Conservation (phyloP, 805 yeast genomes). For the Torulaspora indica region DNA sequence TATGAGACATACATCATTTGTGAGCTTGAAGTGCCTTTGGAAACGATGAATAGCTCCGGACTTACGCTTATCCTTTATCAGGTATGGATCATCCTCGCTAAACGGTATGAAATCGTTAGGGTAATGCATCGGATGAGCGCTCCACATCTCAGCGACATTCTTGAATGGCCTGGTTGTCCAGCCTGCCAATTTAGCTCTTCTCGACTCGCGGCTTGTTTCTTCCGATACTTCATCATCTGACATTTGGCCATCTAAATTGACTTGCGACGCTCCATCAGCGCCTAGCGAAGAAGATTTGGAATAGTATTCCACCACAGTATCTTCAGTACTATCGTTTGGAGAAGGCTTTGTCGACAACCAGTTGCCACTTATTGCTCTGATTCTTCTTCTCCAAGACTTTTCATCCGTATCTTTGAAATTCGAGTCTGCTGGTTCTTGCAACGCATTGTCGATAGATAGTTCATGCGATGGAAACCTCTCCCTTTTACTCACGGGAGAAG, state of each 20-base stretch:
- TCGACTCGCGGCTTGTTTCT: slow-evolving; percentile 1
- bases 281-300: background rate
- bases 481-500: background rate
- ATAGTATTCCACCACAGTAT: slow-evolving; percentile 5
- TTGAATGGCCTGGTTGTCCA: slow-evolving; percentile 22
- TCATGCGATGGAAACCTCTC: background rate
- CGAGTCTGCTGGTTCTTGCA: background rate
- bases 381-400: slow-evolving; percentile 5
- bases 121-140: slow-evolving; percentile 60
- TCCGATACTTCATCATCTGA: slow-evolving; percentile 5
- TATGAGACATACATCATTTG: slow-evolving; percentile 46
- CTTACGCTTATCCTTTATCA: slow-evolving; percentile 43
- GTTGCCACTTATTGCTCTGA: slow-evolving; percentile 11
- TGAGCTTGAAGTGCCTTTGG: slow-evolving; percentile 59
- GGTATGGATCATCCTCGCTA: slow-evolving; percentile 44
- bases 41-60: slow-evolving; percentile 53
- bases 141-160: slow-evolving; percentile 44
- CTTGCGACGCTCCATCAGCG: background rate
- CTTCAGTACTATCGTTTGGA: background rate
- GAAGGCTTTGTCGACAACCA: slow-evolving; percentile 3
- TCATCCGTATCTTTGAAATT: background rate
- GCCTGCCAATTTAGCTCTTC: slow-evolving; percentile 8
- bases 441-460: background rate
- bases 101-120: slow-evolving; percentile 37
- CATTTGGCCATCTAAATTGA: background rate